Base-by-base conservation (phyloP, 805 yeast genomes). In the Cyberlindnera sargentensis region DNA sequence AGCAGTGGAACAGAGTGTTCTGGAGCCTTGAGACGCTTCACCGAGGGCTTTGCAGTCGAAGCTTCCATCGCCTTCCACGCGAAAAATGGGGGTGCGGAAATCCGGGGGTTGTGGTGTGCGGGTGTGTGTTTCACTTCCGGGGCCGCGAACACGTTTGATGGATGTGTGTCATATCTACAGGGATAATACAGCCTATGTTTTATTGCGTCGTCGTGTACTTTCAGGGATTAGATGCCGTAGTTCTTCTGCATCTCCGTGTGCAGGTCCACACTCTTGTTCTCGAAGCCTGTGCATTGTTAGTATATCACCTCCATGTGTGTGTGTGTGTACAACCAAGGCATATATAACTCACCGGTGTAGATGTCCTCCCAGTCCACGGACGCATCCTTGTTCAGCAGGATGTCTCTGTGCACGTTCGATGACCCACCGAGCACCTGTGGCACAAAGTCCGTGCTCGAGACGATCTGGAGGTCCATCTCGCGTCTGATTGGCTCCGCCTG, bases 301-400 rank as follows among this genome's bases (percentile, higher is more conserved):
- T 45, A 25, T 25, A 34, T 34, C 11, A n/a, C 30, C 10, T 23
- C 5, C 9, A 27, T 27, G 35, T 34, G 29, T 8, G 25, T 34
- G 29, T 8, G 25, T n/a, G 11, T 31, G 20, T n/a, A 9, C 15
- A 15, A 15, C 20, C 20, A 15, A 15, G 20, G 20, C 20, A 15
- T 15, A 15, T 11, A 6, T 30, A 39, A 57, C 64, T 43, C 56
- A 61, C 75, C 83, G 27, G 71, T 70, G 62, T 90, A 90, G 23
- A 91, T 74, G 57, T 93, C 98, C 57, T 93, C 98, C 97, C 98
- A 91, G 55, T 87, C 96, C 35, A 91, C 67, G 11, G 78, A 64
- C 23, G 81, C 65, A 46, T 93, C 98, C 57, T 76, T 82, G 66
- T 86, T 86, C 58, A 78, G 61, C 45, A 93, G 71, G 42, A 93